These are phyloP conservation scores for Batkoa obscura DNA, from an alignment of 371 early-diverging fungal species.

Conservation along the genomic window DNA sequence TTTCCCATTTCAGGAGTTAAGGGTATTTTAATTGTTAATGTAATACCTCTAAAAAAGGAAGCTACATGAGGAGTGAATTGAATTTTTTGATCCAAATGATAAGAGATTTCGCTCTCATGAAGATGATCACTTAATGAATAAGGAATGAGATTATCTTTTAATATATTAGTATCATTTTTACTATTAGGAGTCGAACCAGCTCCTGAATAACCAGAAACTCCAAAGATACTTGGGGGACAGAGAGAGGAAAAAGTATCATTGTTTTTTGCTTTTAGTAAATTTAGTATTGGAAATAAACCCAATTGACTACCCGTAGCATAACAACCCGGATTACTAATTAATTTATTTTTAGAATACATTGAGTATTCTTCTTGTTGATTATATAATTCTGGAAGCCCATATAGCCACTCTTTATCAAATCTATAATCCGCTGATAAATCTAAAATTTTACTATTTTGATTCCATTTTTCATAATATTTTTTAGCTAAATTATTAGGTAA, in stretches of 20 bases:
- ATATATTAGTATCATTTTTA: conserved; percentile 73
- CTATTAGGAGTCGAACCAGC: conserved; percentile 90
- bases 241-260: conserved; percentile 30
- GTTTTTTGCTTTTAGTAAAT: conserved; percentile 31
- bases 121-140: conserved; percentile 87
- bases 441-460: conserved; percentile 47
- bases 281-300: conserved; percentile 58
- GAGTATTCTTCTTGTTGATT: conserved; percentile 30
- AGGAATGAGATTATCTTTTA: conserved; percentile 73
- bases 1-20: conserved; percentile 39
- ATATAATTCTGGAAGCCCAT: conserved; percentile 59
- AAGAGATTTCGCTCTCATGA: conserved; percentile 81
- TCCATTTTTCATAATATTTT: conserved; percentile 52
- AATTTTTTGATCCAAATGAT: conserved; percentile 42
- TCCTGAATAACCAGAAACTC: conserved; percentile 91
- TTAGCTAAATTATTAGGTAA: conserved; percentile 80
- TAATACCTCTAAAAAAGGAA: conserved; percentile 82
- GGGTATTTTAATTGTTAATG: conserved; percentile 71
- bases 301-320: conserved; percentile 94
- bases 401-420: conserved; percentile 65
- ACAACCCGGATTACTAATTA: conserved; percentile 91
- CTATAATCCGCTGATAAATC: conserved; percentile 89
- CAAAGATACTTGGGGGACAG: conserved; percentile 77
- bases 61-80: conserved; percentile 85
- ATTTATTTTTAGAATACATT: conserved; percentile 31